Evolutionary conservation across 768 basidiomycete species (phyloP).

Genomic region (Tylopilus felleus): DNA sequence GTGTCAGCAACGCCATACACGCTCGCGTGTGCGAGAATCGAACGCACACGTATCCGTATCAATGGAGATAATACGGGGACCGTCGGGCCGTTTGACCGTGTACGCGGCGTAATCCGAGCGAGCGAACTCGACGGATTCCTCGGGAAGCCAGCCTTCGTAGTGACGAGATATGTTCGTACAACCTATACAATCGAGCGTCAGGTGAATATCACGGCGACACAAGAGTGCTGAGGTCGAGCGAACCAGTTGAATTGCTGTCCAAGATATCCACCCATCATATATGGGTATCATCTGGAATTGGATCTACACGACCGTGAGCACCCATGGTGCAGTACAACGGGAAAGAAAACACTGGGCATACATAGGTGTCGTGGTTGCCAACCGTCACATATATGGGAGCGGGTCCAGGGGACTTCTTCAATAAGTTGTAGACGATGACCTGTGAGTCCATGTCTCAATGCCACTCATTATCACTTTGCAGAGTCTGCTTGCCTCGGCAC

Average conservation of each 20-base stretch:
- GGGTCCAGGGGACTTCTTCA: slow-evolving; percentile 53
- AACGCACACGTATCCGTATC: too few relatives aligned
- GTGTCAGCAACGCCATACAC: too few relatives aligned
- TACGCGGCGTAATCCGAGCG: too few relatives aligned
- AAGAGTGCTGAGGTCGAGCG: not conserved
- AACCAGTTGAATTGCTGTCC: slow-evolving; percentile 41
- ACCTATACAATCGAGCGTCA: slow-evolving; percentile 28
- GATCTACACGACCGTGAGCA: not conserved
- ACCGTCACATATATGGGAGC: slow-evolving; percentile 67
- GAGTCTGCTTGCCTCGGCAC: slow-evolving; percentile 46
- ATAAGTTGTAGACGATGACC: slow-evolving; percentile 56
- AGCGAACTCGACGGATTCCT: slow-evolving; percentile 35
- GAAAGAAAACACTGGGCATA: slow-evolving; percentile 16
- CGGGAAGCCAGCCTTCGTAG: slow-evolving; percentile 43
- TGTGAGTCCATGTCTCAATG: slow-evolving; percentile 18
- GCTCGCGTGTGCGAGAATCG: too few relatives aligned
- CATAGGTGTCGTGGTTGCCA: slow-evolving; percentile 75
- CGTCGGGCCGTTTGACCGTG: too few relatives aligned
- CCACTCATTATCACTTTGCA: not conserved
- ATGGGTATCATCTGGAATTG: slow-evolving; percentile 37
- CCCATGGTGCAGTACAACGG: too few relatives aligned
- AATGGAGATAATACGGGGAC: too few relatives aligned
- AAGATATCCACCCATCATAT: slow-evolving; percentile 32
- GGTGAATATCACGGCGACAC: not conserved
- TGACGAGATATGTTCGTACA: slow-evolving; percentile 46